Evolutionary conservation across 2,329 filamentous ascomycete species (phyloP).

Genomic region (Fusarium transvaalense): DNA sequence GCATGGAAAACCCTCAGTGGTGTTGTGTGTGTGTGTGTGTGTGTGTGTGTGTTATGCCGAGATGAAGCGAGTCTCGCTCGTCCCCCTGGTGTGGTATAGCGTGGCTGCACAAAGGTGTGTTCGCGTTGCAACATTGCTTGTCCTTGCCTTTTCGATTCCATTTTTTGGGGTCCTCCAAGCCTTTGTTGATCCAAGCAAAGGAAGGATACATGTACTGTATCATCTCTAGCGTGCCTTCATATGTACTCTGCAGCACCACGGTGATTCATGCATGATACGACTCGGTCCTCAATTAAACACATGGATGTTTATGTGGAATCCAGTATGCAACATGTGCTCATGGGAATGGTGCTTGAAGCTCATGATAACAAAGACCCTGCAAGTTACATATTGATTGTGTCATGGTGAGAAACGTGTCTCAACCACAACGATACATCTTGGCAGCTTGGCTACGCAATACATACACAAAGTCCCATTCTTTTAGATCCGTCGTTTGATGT

Average conservation of each 20-base stretch:
- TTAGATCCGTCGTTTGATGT: constrained; percentile 1
- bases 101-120: constrained; percentile 26
- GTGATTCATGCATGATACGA: constrained; percentile 49
- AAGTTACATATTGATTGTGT: constrained; percentile 15
- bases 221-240: constrained; percentile 16
- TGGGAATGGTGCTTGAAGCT: constrained; percentile 1
- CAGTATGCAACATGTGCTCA: constrained; percentile 27
- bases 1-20: constrained; percentile 12
- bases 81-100: constrained; percentile 14
- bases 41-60: constrained; percentile 34
- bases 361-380: constrained; percentile 8
- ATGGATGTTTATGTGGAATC: constrained; percentile 1
- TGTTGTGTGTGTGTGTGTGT: background rate
- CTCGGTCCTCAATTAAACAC: constrained; percentile 28
- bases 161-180: background rate
- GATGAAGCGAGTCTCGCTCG: constrained; percentile 37
- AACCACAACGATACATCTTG: constrained; percentile 21
- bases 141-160: constrained; percentile 14
- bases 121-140: constrained; percentile 12
- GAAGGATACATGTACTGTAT: no score
- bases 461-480: background rate
- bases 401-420: constrained; percentile 19
- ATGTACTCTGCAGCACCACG: constrained; percentile 31
- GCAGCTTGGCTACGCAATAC: constrained; percentile 3
- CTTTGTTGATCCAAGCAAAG: no score